phyloP scores from a whole-genome alignment of 2,329 filamentous ascomycete species.

The Simplicillium aogashimaense region DNA sequence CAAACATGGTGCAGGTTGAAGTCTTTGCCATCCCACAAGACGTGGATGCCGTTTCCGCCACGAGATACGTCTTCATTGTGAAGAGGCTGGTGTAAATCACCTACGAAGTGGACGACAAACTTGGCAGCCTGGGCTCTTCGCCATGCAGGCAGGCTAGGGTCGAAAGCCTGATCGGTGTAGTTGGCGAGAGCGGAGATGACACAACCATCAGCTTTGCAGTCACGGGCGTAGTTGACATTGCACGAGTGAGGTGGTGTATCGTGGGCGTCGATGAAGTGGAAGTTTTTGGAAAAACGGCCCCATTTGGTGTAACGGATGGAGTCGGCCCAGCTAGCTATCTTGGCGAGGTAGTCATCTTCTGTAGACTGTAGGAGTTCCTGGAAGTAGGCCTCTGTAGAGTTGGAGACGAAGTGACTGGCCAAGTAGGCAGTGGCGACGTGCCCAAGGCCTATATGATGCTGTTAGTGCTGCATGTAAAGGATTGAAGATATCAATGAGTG shows the following conservation, averaged over 20 bases:
- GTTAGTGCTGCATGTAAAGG: too few relatives aligned
- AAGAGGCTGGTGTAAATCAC: constrained; percentile 60
- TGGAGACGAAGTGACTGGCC: constrained; percentile 48
- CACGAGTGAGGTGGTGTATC: constrained; percentile 50
- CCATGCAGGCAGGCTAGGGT: constrained; percentile 30
- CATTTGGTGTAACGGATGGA: constrained; percentile 54
- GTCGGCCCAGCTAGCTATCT: constrained; percentile 59
- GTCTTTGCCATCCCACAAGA: constrained; percentile 45
- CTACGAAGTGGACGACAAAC: constrained; percentile 59
- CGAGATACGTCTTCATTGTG: constrained; percentile 53
- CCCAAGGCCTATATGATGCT: constrained; percentile 37
- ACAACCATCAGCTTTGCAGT: constrained; percentile 54
- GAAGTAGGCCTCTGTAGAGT: constrained; percentile 45
- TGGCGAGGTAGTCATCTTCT: constrained; percentile 48
- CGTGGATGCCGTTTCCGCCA: constrained; percentile 60
- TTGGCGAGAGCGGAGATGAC: constrained; percentile 50
- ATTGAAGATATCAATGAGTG: too few relatives aligned
- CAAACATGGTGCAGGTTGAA: constrained; percentile 65
- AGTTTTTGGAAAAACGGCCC: constrained; percentile 50
- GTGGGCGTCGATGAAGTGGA: constrained; percentile 62
- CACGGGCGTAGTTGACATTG: constrained; percentile 46
- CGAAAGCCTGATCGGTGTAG: constrained; percentile 46
- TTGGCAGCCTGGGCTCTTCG: constrained; percentile 51
- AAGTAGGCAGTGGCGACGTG: constrained; percentile 58
- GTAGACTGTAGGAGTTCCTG: constrained; percentile 45